Evolutionary conservation across 352 stramenopile species (phyloP).

Genomic region (Pseudoperonospora humuli): DNA sequence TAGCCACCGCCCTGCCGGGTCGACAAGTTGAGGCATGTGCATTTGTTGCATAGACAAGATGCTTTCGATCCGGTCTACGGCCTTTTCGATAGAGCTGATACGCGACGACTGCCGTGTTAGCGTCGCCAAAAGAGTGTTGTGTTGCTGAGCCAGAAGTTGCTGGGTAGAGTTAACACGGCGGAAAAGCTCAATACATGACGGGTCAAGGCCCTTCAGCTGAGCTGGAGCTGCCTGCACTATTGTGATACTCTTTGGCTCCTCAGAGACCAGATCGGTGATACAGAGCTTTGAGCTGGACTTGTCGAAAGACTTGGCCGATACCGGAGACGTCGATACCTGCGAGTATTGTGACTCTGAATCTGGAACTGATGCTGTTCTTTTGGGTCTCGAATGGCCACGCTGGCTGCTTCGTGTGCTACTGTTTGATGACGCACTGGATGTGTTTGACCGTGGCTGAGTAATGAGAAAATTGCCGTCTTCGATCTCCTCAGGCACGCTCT

Average conservation of each 20-base stretch:
- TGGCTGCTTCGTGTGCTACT: slow-evolving; percentile 9
- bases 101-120: slow-evolving; percentile 41
- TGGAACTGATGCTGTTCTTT: slow-evolving; percentile 2
- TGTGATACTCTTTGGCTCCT: slow-evolving; percentile 3
- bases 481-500: slow-evolving; percentile 40
- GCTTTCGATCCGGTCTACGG: slow-evolving; percentile 35
- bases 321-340: slow-evolving; percentile 14
- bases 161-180: slow-evolving; percentile 58
- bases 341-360: slow-evolving; percentile 19
- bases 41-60: slow-evolving; percentile 25
- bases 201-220: slow-evolving; percentile 19
- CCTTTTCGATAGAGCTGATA: slow-evolving; percentile 45
- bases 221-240: slow-evolving; percentile 3
- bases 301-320: slow-evolving; percentile 4
- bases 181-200: slow-evolving; percentile 44
- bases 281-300: slow-evolving; percentile 16
- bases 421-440: slow-evolving; percentile 15
- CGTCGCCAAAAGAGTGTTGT: slow-evolving; percentile 32
- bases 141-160: slow-evolving; percentile 51
- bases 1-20: not conserved
- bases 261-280: slow-evolving; percentile 23
- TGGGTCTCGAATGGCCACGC: slow-evolving; percentile 5
- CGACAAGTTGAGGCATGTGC: slow-evolving; percentile 11
- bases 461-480: slow-evolving; percentile 30
- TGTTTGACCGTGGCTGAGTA: slow-evolving; percentile 16